These are phyloP conservation scores for Mortierella sp. DNA, from an alignment of 371 early-diverging fungal species.

Conservation along the genomic window DNA sequence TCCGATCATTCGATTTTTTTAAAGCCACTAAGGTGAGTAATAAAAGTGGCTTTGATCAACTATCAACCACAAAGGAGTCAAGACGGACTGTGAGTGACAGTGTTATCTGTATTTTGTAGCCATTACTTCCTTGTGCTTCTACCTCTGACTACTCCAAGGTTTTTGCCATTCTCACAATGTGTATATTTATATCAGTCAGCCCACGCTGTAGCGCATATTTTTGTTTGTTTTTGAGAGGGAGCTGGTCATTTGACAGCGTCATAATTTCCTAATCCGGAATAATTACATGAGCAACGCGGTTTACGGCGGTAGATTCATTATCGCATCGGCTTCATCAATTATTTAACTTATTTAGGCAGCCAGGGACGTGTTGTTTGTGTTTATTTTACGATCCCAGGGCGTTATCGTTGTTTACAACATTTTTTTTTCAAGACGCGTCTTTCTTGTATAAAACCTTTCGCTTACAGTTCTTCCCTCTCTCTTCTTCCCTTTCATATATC, in stretches of 20 bases:
- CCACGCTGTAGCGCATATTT: not conserved
- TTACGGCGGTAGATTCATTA: not conserved
- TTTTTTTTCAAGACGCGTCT: constrained; percentile 13
- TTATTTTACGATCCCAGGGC: not conserved
- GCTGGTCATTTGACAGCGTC: not conserved
- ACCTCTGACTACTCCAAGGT: too few relatives aligned
- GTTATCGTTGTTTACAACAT: not conserved
- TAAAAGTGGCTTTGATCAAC: not conserved
- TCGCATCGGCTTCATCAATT: not conserved
- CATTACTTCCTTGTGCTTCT: too few relatives aligned
- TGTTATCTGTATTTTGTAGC: too few relatives aligned
- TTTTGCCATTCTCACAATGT: too few relatives aligned
- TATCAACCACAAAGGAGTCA: not conserved
- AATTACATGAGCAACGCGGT: not conserved
- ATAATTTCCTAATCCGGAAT: constrained; percentile 11
- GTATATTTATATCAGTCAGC: too few relatives aligned
- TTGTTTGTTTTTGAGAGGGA: not conserved
- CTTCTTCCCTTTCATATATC: constrained; percentile 22
- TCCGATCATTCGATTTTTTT: too few relatives aligned
- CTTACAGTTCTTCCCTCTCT: not conserved
- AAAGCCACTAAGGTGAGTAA: too few relatives aligned
- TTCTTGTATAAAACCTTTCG: constrained; percentile 5
- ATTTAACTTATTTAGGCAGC: constrained; percentile 2
- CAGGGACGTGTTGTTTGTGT: constrained; percentile 5
- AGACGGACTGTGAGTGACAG: too few relatives aligned